Evolutionary conservation across 176 grass and related monocot genomes (phyloP), one percentile per base, ranked within the genome.

Genomic region (Eleusine indica): DNA sequence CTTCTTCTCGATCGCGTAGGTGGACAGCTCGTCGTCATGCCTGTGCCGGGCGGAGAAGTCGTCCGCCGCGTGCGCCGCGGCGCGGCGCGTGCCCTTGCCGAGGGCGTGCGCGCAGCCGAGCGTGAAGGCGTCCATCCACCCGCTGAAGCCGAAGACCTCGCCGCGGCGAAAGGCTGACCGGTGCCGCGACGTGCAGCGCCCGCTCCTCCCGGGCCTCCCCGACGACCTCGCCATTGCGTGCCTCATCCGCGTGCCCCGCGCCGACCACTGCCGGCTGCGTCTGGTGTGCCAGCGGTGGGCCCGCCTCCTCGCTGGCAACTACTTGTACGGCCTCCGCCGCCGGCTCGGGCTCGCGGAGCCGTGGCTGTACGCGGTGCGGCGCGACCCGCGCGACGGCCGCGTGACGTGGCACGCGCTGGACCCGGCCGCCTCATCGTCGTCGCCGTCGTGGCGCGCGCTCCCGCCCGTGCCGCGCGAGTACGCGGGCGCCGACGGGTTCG

Each of bases 171-270:
- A 19, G 54, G 77, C 73, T 12, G 77, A 76, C 43, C 83, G 64
- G 54, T 63, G 82, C 64, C 63, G 65, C 68, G 40, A 74, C 7
- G 49, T 63, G 42, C 90, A 80, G 62, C 80, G 73, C 21, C 92
- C 89, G 22, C 81, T 97, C 43, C 75, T 94, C 43, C 92, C 92
- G 3, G 90, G 92, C 5, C 92, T 97, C 16, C 92, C 94, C 25
- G 92, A 97, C 2, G 94, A 97, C 19, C 86, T 97, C 44, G 92
- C 90, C 66, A 78, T 97, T 0, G 92, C 92, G 0, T 97, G 92
- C 42, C 88, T 97, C 68, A 89, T 94, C 88, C 88, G 90, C 1
- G 86, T 94, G 49, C 92, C 86, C 5, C 63, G 94, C 11, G 90
- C 83, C 0, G 84, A 94, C 1, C 94, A 97, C 43, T 78, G 72